A percentile compares a stretch with the other conserved stretches of the same genome.
Evolutionary conservation across 2,329 filamentous ascomycete genomes (phyloP).

Genomic region (Cytospora schulzeri): DNA sequence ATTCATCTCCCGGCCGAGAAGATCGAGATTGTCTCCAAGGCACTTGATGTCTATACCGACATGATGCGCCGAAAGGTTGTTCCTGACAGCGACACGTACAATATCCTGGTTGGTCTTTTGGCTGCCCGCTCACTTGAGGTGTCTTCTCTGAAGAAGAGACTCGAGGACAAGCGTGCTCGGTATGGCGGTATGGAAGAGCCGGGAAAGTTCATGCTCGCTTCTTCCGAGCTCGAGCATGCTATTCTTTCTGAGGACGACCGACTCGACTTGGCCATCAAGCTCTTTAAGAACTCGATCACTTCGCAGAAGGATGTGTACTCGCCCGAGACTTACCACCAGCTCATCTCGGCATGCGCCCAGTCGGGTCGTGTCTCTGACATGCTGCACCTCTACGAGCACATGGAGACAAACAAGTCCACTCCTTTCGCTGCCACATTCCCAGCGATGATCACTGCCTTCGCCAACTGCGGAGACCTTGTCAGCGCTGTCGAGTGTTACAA

Average conservation of each 20-base stretch:
- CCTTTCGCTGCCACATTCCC: constrained; percentile 84
- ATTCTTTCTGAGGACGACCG: constrained; percentile 87
- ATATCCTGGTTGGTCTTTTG: constrained; percentile 81
- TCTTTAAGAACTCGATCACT: constrained; percentile 77
- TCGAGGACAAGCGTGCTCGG: constrained; percentile 81
- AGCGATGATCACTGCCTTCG: constrained; percentile 93
- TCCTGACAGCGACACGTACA: constrained; percentile 84
- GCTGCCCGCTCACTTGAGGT: constrained; percentile 81
- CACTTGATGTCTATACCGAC: constrained; percentile 91
- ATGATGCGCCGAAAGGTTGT: constrained; percentile 86
- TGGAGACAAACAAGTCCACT: constrained; percentile 75
- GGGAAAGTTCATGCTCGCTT: constrained; percentile 85
- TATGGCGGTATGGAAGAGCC: constrained; percentile 84
- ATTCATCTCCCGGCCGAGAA: constrained; percentile 79
- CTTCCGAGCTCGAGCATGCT: constrained; percentile 82
- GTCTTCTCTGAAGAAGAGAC: constrained; percentile 66
- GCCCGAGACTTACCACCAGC: constrained; percentile 78
- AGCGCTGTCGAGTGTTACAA: constrained; percentile 95
- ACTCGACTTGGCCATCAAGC: constrained; percentile 78
- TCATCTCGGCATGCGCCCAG: constrained; percentile 86
- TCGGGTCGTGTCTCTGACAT: constrained; percentile 83
- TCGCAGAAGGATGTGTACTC: constrained; percentile 69
- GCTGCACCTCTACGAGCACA: constrained; percentile 87
- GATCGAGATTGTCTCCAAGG: constrained; percentile 85
- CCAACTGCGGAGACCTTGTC: constrained; percentile 74